These are phyloP conservation scores for Cornus kousa DNA, from an alignment of 148 eudicot species.

Conservation along the genomic window DNA sequence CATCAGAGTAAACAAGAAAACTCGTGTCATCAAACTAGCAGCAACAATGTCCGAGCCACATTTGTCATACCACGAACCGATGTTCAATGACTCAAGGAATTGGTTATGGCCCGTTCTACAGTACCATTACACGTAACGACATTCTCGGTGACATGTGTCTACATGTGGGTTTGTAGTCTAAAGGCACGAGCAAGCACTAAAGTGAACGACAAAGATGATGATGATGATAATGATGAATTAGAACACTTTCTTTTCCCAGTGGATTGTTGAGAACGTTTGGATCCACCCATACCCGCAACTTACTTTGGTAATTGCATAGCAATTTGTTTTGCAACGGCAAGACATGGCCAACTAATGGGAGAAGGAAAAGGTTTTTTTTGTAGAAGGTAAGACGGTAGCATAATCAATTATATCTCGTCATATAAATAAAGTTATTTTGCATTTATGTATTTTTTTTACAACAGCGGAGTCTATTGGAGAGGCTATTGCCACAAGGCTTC, in stretches of 20 bases:
- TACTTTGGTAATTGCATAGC: conserved; percentile 8
- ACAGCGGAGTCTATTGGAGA: conserved; percentile 20
- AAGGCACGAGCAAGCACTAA: conserved; percentile 7
- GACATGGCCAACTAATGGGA: background rate
- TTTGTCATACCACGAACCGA: too few relatives aligned
- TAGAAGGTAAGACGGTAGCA: too few relatives aligned
- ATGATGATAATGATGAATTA: background rate
- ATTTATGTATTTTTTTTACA: background rate
- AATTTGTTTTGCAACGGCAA: background rate
- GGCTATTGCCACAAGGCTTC: background rate
- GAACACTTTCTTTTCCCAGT: background rate
- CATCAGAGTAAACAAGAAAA: too few relatives aligned
- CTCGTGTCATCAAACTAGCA: too few relatives aligned
- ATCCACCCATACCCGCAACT: conserved; percentile 22
- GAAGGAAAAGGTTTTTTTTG: conserved; percentile 6
- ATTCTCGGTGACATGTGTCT: conserved; percentile 16
- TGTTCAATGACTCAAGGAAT: too few relatives aligned
- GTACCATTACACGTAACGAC: background rate
- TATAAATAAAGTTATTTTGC: too few relatives aligned
- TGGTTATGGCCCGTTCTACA: too few relatives aligned
- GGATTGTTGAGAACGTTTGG: conserved; percentile 13
- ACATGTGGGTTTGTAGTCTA: conserved; percentile 17
- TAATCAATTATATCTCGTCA: too few relatives aligned
- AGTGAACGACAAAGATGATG: background rate
- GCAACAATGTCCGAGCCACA: too few relatives aligned